Base-by-base conservation (phyloP, 2,329 filamentous ascomycete genomes). In the Geosmithia putterillii region DNA sequence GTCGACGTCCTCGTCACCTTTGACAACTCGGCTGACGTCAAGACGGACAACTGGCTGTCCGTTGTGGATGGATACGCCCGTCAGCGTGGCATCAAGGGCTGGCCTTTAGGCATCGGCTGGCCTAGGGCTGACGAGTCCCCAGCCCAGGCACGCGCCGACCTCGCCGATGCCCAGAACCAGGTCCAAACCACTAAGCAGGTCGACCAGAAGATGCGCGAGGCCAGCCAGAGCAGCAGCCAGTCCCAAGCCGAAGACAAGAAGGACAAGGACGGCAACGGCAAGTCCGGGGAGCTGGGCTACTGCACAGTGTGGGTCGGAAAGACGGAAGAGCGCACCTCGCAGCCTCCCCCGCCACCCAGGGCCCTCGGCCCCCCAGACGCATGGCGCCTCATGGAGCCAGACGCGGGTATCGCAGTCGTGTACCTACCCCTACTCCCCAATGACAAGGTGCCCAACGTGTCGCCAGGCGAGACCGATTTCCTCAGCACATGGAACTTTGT, bases 401-500 rank as follows among this genome's bases (percentile, higher is more conserved):
- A 88, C 44, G 89, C 92, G 0, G 92, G 92, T 15, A 83, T 98
- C 36, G 76, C 89, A 0, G 81, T 98, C 3, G 71, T 94, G 15
- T 98, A 98, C 64, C 82, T 95, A 54, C 92, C 92, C 0, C 81
- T 95, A 48, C 69, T 96, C 14, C 76, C 83, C 22, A 96, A 98
- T 58, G 74, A 81, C 0, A 82, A 83, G 47, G 82, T 87, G 0
- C 74, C 81, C 0, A 84, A 78, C 38, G 82, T 96, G n/a, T 83
- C 95, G 51, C 92, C 92, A 0, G 79, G 81, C 20, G 76, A 74
- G 2, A 84, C 78, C 43, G 87, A 95, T 47, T 96, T 88, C 62
- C 79, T 96, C 68, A 86, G 80, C 51, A 98, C 92, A 0, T 98
- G 92, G 92, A 98, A 98, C 58, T 96, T 96, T 58, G 81, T 95